Conservation (phyloP, 495 filamentous ascomycete species). For the Lasiosphaeris hirsuta region DNA sequence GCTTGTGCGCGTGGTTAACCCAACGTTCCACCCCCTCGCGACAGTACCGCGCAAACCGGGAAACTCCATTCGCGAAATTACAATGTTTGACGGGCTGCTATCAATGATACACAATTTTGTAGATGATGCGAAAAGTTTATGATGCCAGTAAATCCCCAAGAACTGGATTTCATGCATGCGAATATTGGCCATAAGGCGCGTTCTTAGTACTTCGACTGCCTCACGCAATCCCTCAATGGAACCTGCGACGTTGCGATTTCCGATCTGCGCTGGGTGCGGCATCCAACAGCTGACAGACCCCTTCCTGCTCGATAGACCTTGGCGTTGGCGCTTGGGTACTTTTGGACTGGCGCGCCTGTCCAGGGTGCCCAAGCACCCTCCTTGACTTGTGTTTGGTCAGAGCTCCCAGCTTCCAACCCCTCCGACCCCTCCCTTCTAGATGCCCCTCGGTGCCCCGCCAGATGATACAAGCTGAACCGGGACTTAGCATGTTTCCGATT, state of each 20-base stretch:
- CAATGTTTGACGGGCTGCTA: too few species aligned
- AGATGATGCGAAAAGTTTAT: too few species aligned
- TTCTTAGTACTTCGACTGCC: background rate
- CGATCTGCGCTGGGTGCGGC: conserved; percentile 4
- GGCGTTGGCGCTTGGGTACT: background rate
- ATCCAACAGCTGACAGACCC: conserved; percentile 8
- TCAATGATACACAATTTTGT: too few species aligned
- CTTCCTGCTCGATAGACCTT: too few species aligned
- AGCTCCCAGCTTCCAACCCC: conserved; percentile 7
- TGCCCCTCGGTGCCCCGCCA: conserved; percentile 9
- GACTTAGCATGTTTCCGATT: conserved; percentile 14
- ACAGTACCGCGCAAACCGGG: too few species aligned
- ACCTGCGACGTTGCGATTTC: background rate
- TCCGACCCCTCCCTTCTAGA: conserved; percentile 1
- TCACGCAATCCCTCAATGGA: too few species aligned
- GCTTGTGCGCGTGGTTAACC: too few species aligned
- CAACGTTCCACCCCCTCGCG: too few species aligned
- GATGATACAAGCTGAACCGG: conserved; percentile 14
- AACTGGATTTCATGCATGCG: too few species aligned
- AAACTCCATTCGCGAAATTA: too few species aligned
- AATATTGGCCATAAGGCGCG: too few species aligned
- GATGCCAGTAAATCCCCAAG: too few species aligned
- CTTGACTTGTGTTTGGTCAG: background rate
- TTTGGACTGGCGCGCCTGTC: background rate
- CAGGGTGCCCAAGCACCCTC: background rate